phyloP scores from a whole-genome alignment of 371 early-diverging fungal genomes.

The Mortierella sp. region DNA sequence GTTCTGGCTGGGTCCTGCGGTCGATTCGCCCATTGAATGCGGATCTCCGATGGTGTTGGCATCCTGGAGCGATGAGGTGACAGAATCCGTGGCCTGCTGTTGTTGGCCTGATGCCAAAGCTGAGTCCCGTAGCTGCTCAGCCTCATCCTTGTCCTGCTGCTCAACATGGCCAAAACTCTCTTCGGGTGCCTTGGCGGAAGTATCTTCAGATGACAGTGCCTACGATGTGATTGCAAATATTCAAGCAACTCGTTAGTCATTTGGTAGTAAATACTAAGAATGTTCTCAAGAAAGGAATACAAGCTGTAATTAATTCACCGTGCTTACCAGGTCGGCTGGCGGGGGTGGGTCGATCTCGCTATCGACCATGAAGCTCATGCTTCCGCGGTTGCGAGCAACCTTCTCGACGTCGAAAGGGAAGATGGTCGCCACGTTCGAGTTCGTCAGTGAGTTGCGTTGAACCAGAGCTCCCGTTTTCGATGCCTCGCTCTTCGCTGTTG shows the following conservation, averaged over 20 bases:
- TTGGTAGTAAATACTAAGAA: too few relatives aligned
- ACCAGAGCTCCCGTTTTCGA: not conserved
- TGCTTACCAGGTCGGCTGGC: not conserved
- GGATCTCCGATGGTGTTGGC: not conserved
- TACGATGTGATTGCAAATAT: not conserved
- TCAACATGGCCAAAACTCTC: too few relatives aligned
- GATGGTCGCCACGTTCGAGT: conserved; percentile 21
- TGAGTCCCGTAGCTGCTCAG: too few relatives aligned
- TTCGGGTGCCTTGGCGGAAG: too few relatives aligned
- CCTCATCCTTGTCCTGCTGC: too few relatives aligned
- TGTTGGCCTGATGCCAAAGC: not conserved
- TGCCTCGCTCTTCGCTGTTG: not conserved
- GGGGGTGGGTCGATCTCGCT: conserved; percentile 39
- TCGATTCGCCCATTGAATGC: not conserved
- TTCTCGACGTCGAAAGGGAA: conserved; percentile 43
- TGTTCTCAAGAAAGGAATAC: not conserved
- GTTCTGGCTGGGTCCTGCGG: conserved; percentile 8
- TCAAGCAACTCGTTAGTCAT: not conserved
- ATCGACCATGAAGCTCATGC: conserved; percentile 56
- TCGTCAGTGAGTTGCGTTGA: conserved; percentile 36
- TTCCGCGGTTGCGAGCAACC: conserved; percentile 47
- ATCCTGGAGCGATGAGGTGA: not conserved
- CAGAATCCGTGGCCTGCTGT: not conserved
- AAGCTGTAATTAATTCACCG: not conserved
- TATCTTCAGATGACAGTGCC: too few relatives aligned